Percentiles rank a stretch among this genome's conserved stretches.
Evolutionary conservation across 305 asterid genomes (phyloP).

Genomic region (Solanum hybrid): DNA sequence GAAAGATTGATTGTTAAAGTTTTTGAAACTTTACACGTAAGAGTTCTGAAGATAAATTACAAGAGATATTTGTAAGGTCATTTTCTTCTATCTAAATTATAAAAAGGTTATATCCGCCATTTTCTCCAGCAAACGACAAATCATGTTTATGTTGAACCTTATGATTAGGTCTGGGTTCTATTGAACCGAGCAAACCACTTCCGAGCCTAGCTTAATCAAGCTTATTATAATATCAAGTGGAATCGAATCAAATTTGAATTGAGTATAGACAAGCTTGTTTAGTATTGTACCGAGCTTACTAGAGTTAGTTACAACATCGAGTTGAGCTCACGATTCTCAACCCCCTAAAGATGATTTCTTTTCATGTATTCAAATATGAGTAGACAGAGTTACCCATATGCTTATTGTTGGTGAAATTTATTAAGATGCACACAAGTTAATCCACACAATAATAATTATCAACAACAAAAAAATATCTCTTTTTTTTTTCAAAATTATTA

Average conservation of each 20-base stretch:
- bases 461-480: background rate
- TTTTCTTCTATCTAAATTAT: too few relatives aligned
- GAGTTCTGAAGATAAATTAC: too few relatives aligned
- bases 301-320: background rate
- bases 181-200: background rate
- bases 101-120: background rate
- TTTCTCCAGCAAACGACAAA: background rate
- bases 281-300: background rate
- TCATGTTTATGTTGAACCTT: background rate
- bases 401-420: background rate
- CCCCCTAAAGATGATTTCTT: background rate
- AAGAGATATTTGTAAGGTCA: too few relatives aligned
- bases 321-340: background rate
- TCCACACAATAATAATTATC: background rate
- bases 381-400: background rate
- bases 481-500: background rate
- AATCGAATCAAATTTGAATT: background rate
- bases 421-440: background rate
- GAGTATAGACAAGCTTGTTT: background rate
- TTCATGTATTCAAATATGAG: background rate
- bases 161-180: background rate
- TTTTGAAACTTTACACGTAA: background rate
- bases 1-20: background rate
- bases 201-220: background rate
- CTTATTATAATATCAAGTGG: background rate